A percentile compares a stretch with the other conserved stretches of the same genome.
Conservation (phyloP, 108 stramenopile species). For the Poteriospumella lacustris region DNA sequence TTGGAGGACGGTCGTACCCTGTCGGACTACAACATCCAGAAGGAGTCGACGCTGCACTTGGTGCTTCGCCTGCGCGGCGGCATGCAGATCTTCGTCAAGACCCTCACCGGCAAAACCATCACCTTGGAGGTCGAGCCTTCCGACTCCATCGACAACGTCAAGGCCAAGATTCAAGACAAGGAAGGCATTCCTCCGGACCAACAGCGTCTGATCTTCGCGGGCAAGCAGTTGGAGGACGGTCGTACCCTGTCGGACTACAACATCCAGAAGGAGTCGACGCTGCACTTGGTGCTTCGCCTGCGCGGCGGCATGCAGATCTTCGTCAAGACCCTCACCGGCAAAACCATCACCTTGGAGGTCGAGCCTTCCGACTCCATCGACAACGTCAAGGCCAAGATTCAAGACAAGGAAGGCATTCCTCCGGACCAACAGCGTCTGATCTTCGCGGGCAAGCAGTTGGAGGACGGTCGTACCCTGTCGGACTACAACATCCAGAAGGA, state of each 20-base stretch:
- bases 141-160: conserved; percentile 97
- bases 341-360: conserved; percentile 98
- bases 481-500: no score
- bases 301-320: conserved; percentile 73
- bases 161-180: conserved; percentile 98
- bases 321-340: conserved; percentile 96
- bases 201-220: conserved; percentile 94
- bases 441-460: conserved; percentile 97
- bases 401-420: conserved; percentile 94
- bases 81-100: conserved; percentile 92
- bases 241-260: conserved; percentile 67
- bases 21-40: conserved; percentile 69
- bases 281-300: conserved; percentile 50
- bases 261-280: conserved; percentile 65
- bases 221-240: conserved; percentile 85
- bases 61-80: conserved; percentile 36
- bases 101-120: conserved; percentile 98
- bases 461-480: no score
- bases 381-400: conserved; percentile 97
- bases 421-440: conserved; percentile 95
- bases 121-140: conserved; percentile 94
- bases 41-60: conserved; percentile 52
- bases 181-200: conserved; percentile 95
- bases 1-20: conserved; percentile 59
- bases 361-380: conserved; percentile 96